Conservation (phyloP, 345 rosid genomes). For the Aegle marmelos region DNA sequence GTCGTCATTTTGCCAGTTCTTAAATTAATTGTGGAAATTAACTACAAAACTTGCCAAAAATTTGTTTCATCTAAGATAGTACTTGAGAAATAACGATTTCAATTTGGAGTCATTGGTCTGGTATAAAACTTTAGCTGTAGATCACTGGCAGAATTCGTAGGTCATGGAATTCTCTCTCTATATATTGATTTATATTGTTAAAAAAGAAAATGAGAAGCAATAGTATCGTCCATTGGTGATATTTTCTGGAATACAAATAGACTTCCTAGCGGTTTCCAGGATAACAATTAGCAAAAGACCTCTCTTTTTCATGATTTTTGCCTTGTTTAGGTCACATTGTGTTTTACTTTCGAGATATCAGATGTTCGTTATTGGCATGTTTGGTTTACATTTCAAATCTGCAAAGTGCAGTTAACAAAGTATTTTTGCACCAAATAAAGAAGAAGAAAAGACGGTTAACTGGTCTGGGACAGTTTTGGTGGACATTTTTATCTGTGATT, state of each 20-base stretch:
- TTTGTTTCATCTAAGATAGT: background rate
- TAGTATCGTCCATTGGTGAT: background rate
- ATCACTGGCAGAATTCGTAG: background rate
- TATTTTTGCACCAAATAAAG: background rate
- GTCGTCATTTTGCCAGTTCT: background rate
- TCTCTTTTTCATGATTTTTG: background rate
- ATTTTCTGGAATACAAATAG: background rate
- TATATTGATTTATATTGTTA: background rate
- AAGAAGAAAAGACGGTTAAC: background rate
- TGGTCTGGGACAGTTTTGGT: background rate
- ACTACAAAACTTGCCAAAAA: background rate
- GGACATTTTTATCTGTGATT: background rate
- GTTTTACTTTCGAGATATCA: background rate
- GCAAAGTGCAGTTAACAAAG: background rate
- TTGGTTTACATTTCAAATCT: background rate
- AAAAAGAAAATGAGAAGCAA: background rate
- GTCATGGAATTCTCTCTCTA: background rate
- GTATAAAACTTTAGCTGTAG: background rate
- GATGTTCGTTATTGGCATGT: background rate
- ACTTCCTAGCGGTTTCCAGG: background rate
- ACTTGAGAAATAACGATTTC: background rate
- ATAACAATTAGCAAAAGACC: background rate
- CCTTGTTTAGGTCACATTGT: background rate
- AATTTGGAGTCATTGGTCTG: background rate
- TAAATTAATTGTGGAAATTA: background rate